Evolutionary conservation across 495 filamentous ascomycete genomes (phyloP), one percentile per base, ranked within the genome.

Genomic region (Sordaria brevicollis): DNA sequence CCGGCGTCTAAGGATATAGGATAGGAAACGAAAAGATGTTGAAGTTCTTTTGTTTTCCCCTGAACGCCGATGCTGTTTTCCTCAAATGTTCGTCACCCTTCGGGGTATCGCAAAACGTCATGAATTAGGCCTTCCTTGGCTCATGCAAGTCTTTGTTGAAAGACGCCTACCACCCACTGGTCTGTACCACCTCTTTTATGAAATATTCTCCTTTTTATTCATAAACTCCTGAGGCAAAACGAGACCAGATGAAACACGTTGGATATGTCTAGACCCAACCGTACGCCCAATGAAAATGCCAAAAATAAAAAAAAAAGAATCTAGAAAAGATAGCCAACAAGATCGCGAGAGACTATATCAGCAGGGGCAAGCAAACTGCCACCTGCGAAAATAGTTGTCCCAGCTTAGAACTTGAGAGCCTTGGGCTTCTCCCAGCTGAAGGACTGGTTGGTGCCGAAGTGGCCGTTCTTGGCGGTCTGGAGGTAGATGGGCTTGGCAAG

Each of bases 371-470:
- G 79, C 77, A 77, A 81, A n/a, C n/a, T n/a, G 78, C 79, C 76
- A 73, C 71, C 76, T 78, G 74, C 74, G 72, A 75, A 49, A 72
- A 35, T 35, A 41, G 67, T 8, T 69, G 70, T 77, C 77, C 65
- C 72, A 68, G 73, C 79, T 86, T 96, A 98, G 82, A 91, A 89
- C 84, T 90, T 92, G 76, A 99, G 90, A 73, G 84, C 78, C 92
- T 97, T 97, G 76, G 95, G 94, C 87, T 97, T 89, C 91, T 99
- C 95, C 95, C 95, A 99, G 81, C 84, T 86, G 89, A 97, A 99
- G 79, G 84, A 84, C 88, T 97, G 95, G 91, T 97, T 95, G 83
- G 94, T 96, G 72, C 83, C 83, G 86, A 99, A 99, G 88, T 99
- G 95, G 76, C 94, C 95, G 83, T 98, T 97, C 91, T 97, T 97